Evolutionary conservation across 345 rosid genomes (phyloP).

Genomic region (Eutrema japonicum): DNA sequence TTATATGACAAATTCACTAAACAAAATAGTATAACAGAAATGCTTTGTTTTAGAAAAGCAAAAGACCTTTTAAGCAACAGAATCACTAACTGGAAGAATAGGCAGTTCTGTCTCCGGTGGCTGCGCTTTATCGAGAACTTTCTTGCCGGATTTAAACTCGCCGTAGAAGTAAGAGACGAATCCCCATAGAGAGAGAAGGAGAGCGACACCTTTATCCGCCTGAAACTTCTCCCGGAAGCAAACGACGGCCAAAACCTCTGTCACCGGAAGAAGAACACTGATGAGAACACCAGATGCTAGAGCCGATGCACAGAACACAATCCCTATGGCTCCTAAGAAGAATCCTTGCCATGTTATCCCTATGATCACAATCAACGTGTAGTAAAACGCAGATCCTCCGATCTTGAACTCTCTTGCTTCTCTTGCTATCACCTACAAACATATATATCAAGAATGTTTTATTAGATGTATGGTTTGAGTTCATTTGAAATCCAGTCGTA

Average conservation of each 20-base stretch:
- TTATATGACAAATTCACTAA: too few species aligned
- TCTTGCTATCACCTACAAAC: slow-evolving; percentile 55
- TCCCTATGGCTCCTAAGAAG: slow-evolving; percentile 64
- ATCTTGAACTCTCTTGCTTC: slow-evolving; percentile 62
- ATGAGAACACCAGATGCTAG: slow-evolving; percentile 58
- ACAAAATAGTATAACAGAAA: too few species aligned
- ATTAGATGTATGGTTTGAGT: too few species aligned
- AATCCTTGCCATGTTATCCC: slow-evolving; percentile 59
- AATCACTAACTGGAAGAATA: slow-evolving; percentile 6
- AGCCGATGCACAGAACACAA: slow-evolving; percentile 62
- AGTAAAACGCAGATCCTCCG: slow-evolving; percentile 54
- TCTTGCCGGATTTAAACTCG: slow-evolving; percentile 51
- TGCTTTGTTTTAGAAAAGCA: neutral
- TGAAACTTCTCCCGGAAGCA: slow-evolving; percentile 67
- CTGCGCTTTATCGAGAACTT: slow-evolving; percentile 20
- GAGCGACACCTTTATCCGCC: slow-evolving; percentile 72
- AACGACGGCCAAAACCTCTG: slow-evolving; percentile 69
- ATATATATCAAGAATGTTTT: neutral
- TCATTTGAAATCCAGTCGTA: too few species aligned
- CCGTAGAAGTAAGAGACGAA: slow-evolving; percentile 79
- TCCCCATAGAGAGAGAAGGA: slow-evolving; percentile 73
- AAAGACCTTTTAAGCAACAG: slow-evolving; percentile 20
- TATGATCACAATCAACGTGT: slow-evolving; percentile 44
- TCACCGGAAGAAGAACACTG: slow-evolving; percentile 59
- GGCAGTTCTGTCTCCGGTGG: slow-evolving; percentile 42